Evolutionary conservation across 2,329 filamentous ascomycete genomes (phyloP), one percentile per base, ranked within the genome.

Genomic region (Colletotrichum simmondsii): DNA sequence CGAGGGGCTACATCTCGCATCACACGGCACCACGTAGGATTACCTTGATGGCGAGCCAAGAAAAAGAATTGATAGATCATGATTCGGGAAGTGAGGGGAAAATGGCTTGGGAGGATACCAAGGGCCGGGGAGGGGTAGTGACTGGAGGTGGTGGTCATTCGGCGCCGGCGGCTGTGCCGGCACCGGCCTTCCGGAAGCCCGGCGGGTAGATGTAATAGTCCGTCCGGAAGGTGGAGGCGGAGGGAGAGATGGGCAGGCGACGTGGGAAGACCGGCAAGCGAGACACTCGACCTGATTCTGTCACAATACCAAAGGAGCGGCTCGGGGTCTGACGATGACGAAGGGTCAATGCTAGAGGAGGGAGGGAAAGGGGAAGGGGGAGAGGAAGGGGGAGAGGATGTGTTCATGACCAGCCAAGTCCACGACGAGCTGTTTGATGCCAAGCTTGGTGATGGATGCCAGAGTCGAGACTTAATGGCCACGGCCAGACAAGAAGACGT

Each of bases 91-190:
- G 24, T 19, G n/a, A 16, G n/a, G 60, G 42, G 19, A 2, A 22
- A 24, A 52, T 16, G 19, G 49, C 19, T 26, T 24, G 26, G 12
- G 22, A 26, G 26, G n/a, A 12, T n/a, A 35, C 60, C 8, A 49
- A 49, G n/a, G 14, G 46, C n/a, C 46, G 52, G 60, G 42, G 16
- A 24, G 30, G 11, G 60, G 58, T 42, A 6, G 37, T 19, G 30
- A 32, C 56, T 16, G 24, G 14, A 58, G 28, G 32, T 66, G 30
- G 49, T 65, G 52, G 57, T 52, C 58, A 53, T 68, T 68, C 69
- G 65, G 65, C 69, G 69, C 58, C 64, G 69, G 69, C 69, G 58
- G 64, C 64, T 68, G 64, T 46, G 37, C 49, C 57, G 64, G 49
- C 68, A 66, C 8, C 62, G 26, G 56, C 30, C 56, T 62, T 14